Base-by-base conservation (phyloP, 345 rosid species). In the Eucalyptus lansdowneana region DNA sequence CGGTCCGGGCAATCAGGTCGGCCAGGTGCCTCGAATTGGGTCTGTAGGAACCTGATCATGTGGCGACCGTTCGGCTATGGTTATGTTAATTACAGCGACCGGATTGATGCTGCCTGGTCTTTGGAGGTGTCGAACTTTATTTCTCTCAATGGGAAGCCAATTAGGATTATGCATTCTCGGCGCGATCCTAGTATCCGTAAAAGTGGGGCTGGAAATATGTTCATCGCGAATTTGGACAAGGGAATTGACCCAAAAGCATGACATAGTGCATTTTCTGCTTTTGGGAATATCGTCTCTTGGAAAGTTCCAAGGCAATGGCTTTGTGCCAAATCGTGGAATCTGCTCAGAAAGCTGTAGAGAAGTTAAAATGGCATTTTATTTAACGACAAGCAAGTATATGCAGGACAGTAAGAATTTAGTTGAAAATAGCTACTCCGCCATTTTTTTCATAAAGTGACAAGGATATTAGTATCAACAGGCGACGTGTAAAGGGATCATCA, bases 261-360 rank as follows among this genome's bases (percentile, higher is more conserved):
- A 88, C 97, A 95, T 89, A 97, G 95, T 42, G 97, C 98, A 1
- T 96, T 97, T 90, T 95, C 97, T 50, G 54, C 93, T 62, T 97
- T 97, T 8, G 99, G 98, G 67, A 96, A 90, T 90, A 94, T 97
- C 25, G 92, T 97, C 72, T 97, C 99, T 11, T 97, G 99, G 92
- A 97, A 97, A 94, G 96, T 97, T 53, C 97, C 98, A 93, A 91
- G 98, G 98, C 88, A 97, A 95, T 92, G 99, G 99, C 11, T 95
- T 97, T 93, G 98, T 97, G 37, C 99, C 96, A 90, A 95, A 92
- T 91, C 87, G 98, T 94, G 86, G 99, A 97, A 86, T 90, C 98
- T 90, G 98, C 99, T 17, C 96, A 94, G 90, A 93, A 90, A 88
- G 99, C 99, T 88, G 97, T 94, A 76, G 94, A 92, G 91, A 94